Evolutionary conservation across 2,329 filamentous ascomycete species (phyloP), one percentile per base, ranked within the genome.

Genomic region (Aschersonia sp.): DNA sequence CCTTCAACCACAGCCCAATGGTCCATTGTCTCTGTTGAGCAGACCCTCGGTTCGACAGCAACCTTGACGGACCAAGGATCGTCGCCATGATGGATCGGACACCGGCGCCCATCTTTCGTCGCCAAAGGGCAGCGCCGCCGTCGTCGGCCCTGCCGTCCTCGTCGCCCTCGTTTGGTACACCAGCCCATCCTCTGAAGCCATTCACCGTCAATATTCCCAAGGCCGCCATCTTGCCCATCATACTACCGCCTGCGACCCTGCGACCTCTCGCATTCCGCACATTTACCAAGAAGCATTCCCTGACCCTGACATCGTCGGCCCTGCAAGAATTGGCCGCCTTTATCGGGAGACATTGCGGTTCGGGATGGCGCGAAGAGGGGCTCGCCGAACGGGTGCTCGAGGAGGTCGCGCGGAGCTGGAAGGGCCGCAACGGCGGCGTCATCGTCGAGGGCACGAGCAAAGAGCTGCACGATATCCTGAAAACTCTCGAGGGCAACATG

Each of bases 281-380:
- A 0, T 94, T 98, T 55, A 98, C 92, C 2, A 96, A 96, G 65
- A 98, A 97, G 60, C 87, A 98, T 67, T 94, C 90, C 56, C 72
- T 98, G 48, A 97, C 89, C 0, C 78, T 98, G 47, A 89, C 86
- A 6, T 92, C 90, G 0, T 80, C 88, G 0, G 87, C 92, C 0
- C 70, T 98, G 5, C 82, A 90, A 62, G 79, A 85, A 44, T 73
- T 98, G 33, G 89, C 92, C 22, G 75, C 78, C 1, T 98, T 98
- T 63, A 84, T 98, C 47, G 94, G 92, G 9, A 83, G 86, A 56
- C 85, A 95, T 64, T 98, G 92, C 63, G 92, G 92, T 35, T 89
- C 89, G 49, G 87, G 82, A 81, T 98, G 92, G 92, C 79, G 90
- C 57, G 89, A 97, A 68, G 88, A 94, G 62, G 90, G 94, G 0